Evolutionary conservation across 1,139 yeast genomes (phyloP).

Genomic region (Saccharomyces hybrid): DNA sequence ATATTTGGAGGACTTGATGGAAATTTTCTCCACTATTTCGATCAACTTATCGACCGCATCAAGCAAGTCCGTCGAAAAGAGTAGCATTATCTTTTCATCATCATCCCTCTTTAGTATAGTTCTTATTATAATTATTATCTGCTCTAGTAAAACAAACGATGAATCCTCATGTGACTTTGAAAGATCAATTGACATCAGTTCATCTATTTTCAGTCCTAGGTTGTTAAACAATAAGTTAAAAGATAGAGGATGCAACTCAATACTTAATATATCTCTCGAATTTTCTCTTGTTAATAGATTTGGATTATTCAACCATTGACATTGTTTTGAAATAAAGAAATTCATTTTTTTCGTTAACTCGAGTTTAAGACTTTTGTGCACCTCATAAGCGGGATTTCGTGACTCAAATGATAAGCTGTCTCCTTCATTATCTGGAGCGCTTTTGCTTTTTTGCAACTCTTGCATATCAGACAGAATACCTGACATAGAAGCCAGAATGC

Average conservation of each 20-base stretch:
- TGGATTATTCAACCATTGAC: slow-evolving; percentile 40
- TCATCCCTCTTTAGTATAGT: slow-evolving; percentile 38
- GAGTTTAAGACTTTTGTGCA: slow-evolving; percentile 23
- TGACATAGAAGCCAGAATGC: slow-evolving; percentile 51
- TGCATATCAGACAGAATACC: slow-evolving; percentile 46
- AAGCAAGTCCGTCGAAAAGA: slow-evolving; percentile 36
- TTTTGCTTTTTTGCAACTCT: slow-evolving; percentile 16
- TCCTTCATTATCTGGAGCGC: slow-evolving; percentile 13
- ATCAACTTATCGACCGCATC: slow-evolving; percentile 33
- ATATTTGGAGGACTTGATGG: slow-evolving; percentile 33
- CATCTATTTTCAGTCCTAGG: slow-evolving; percentile 15
- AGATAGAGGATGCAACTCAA: slow-evolving; percentile 39
- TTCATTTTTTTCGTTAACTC: slow-evolving; percentile 43
- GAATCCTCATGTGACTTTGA: slow-evolving; percentile 17
- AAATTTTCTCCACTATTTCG: slow-evolving; percentile 34
- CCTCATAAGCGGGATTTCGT: slow-evolving; percentile 19
- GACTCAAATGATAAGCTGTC: not conserved
- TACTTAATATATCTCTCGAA: slow-evolving; percentile 41
- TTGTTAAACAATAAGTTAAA: slow-evolving; percentile 35
- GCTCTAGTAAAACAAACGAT: slow-evolving; percentile 34
- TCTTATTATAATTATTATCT: slow-evolving; percentile 36
- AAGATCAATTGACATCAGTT: slow-evolving; percentile 24
- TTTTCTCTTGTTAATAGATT: slow-evolving; percentile 48
- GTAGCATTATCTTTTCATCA: slow-evolving; percentile 32
- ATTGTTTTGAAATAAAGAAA: slow-evolving; percentile 39